These are phyloP conservation scores for Corylus heterophylla DNA, from an alignment of 306 rosid species.

Conservation along the genomic window DNA sequence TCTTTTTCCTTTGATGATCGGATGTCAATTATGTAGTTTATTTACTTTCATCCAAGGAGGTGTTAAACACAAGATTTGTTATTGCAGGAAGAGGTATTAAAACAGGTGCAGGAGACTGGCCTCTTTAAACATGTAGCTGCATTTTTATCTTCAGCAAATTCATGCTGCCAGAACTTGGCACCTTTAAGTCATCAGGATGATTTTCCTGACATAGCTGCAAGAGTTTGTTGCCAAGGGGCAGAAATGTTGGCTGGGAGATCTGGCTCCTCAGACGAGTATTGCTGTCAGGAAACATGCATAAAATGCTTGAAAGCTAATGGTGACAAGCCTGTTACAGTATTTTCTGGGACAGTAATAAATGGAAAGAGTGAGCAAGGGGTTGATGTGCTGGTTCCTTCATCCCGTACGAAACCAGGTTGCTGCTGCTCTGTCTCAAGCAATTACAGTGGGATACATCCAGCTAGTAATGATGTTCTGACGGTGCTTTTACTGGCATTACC, in stretches of 20 bases:
- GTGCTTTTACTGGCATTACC: conserved; percentile 85
- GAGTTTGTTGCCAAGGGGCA: conserved; percentile 91
- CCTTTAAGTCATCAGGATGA: conserved; percentile 35
- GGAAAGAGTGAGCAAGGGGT: conserved; percentile 62
- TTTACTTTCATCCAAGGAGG: conserved; percentile 1
- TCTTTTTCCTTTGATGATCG: neutral
- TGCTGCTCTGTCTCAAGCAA: conserved; percentile 47
- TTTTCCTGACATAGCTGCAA: conserved; percentile 73
- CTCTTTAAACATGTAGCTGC: conserved; percentile 70
- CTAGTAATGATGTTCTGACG: conserved; percentile 75
- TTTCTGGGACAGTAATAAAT: conserved; percentile 69
- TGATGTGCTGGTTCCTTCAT: conserved; percentile 81
- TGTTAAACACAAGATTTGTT: conserved; percentile 19
- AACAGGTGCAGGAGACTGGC: conserved; percentile 73
- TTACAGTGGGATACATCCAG: conserved; percentile 61
- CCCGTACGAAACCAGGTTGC: conserved; percentile 44
- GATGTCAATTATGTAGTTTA: conserved; percentile 4
- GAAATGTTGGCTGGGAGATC: conserved; percentile 64
- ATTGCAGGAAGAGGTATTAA: conserved; percentile 76
- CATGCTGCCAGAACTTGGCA: conserved; percentile 35
- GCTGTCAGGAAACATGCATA: conserved; percentile 70
- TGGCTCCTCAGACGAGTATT: conserved; percentile 42
- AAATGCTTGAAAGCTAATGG: conserved; percentile 64
- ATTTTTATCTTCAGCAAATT: conserved; percentile 46
- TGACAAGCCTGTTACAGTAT: conserved; percentile 64